A percentile compares a stretch with the other conserved stretches of the same genome.
Conservation (phyloP, 345 rosid species). For the Eucalyptus erythrocorys region DNA sequence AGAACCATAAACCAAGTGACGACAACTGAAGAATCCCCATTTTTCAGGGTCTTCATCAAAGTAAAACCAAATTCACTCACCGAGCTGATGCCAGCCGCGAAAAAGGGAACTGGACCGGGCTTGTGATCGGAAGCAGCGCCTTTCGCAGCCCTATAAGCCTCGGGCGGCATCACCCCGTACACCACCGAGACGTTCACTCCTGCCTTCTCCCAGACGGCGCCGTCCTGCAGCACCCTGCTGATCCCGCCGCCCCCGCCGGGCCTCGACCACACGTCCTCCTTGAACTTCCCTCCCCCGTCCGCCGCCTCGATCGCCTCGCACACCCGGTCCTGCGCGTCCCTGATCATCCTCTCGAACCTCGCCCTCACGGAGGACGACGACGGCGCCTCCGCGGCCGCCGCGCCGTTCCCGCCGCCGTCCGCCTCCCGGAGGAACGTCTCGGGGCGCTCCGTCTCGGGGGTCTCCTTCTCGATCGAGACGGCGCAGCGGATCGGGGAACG, state of each 20-base stretch:
- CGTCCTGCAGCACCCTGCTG: constrained; percentile 87
- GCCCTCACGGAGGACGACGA: constrained; percentile 35
- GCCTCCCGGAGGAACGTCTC: constrained; percentile 62
- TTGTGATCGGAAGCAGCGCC: constrained; percentile 55
- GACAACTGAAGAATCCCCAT: neutral
- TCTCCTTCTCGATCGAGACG: constrained; percentile 60
- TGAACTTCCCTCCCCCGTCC: constrained; percentile 57
- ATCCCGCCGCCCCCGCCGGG: constrained; percentile 99
- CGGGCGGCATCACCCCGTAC: constrained; percentile 98
- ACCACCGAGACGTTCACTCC: constrained; percentile 97
- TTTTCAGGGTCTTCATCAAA: neutral
- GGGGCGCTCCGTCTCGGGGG: constrained; percentile 56
- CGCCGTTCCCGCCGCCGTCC: constrained; percentile 16
- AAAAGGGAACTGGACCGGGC: constrained; percentile 78
- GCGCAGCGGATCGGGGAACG: constrained; percentile 12
- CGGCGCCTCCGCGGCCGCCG: neutral
- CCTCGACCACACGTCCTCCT: constrained; percentile 97
- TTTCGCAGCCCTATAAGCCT: constrained; percentile 93
- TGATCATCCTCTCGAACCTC: constrained; percentile 86
- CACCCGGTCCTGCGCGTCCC: constrained; percentile 70
- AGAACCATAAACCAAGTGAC: neutral
- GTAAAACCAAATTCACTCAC: constrained; percentile 12
- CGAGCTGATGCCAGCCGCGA: constrained; percentile 97
- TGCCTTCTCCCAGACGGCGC: constrained; percentile 92
- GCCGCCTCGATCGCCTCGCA: constrained; percentile 65